A percentile compares a stretch with the other conserved stretches of the same genome.
Conservation (phyloP, 768 basidiomycete species). For the Pisolithus marmoratus region DNA sequence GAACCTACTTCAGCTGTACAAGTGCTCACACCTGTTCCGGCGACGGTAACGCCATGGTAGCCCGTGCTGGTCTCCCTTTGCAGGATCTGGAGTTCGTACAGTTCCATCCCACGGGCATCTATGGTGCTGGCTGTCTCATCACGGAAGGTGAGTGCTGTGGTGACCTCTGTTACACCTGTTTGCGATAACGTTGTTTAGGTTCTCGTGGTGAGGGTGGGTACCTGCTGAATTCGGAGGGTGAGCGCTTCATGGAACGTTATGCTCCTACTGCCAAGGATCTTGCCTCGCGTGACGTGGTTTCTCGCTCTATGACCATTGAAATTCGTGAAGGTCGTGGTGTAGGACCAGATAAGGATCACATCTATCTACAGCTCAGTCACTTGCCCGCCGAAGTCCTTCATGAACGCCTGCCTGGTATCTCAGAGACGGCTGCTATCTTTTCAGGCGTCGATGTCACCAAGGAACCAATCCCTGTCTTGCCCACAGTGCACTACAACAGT, state of each 20-base stretch:
- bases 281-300: constrained; percentile 98
- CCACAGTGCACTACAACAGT: constrained; percentile 99
- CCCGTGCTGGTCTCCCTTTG: constrained; percentile 90
- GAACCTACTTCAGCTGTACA: constrained; percentile 97
- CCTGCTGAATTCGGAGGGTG: constrained; percentile 95
- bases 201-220: constrained; percentile 99
- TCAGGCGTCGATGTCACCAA: constrained; percentile 99
- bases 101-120: constrained; percentile 99
- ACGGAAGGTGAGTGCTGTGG: constrained; percentile 69
- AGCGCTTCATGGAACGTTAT: constrained; percentile 99
- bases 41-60: constrained; percentile 98
- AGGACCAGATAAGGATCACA: constrained; percentile 96
- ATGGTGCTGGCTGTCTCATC: constrained; percentile 97
- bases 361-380: constrained; percentile 96
- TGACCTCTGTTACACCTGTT: neutral
- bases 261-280: constrained; percentile 99
- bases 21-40: constrained; percentile 99
- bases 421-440: constrained; percentile 98
- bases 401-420: constrained; percentile 97
- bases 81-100: constrained; percentile 99
- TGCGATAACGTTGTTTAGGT: constrained; percentile 41
- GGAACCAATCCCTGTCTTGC: constrained; percentile 97
- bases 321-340: constrained; percentile 99
- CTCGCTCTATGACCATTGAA: constrained; percentile 98
- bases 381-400: constrained; percentile 92